These are phyloP conservation scores for Pleurotus tuber-regium DNA, from an alignment of 768 basidiomycete species.

Conservation along the genomic window DNA sequence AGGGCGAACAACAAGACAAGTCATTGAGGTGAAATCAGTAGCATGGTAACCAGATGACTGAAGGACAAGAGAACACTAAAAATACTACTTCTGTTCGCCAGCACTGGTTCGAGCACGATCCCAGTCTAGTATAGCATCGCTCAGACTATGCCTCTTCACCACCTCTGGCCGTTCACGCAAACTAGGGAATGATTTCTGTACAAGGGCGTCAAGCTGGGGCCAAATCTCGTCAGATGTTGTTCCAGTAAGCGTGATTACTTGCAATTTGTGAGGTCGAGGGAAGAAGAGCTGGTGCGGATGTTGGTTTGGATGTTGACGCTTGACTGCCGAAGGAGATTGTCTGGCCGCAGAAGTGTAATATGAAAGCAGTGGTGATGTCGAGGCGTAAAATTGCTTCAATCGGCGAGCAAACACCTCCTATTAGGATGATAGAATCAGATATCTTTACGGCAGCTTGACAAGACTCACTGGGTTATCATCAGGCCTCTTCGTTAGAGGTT, in stretches of 20 bases:
- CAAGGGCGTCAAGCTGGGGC: conserved; percentile 70
- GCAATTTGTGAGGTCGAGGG: conserved; percentile 42
- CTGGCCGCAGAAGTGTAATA: conserved; percentile 52
- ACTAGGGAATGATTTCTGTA: conserved; percentile 56
- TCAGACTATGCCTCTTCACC: conserved; percentile 49
- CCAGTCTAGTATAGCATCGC: conserved; percentile 44
- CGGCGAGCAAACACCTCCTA: conserved; percentile 81
- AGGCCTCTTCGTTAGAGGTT: conserved; percentile 81
- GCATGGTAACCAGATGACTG: no score
- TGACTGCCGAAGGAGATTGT: no score
- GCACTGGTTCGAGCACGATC: background rate
- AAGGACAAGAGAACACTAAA: no score
- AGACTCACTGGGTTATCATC: conserved; percentile 83
- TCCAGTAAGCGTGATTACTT: conserved; percentile 63
- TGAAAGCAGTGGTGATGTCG: conserved; percentile 77
- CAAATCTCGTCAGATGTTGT: conserved; percentile 87
- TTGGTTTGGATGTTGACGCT: conserved; percentile 31
- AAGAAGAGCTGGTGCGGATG: conserved; percentile 54
- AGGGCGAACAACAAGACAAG: no score
- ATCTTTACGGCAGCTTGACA: background rate
- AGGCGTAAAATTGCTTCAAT: conserved; percentile 70
- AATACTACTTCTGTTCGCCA: no score
- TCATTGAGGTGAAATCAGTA: no score
- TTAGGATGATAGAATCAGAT: background rate
- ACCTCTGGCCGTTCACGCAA: conserved; percentile 49